Evolutionary conservation across 768 basidiomycete species (phyloP), one percentile per base, ranked within the genome.

Genomic region (Steccherinum ochraceum): DNA sequence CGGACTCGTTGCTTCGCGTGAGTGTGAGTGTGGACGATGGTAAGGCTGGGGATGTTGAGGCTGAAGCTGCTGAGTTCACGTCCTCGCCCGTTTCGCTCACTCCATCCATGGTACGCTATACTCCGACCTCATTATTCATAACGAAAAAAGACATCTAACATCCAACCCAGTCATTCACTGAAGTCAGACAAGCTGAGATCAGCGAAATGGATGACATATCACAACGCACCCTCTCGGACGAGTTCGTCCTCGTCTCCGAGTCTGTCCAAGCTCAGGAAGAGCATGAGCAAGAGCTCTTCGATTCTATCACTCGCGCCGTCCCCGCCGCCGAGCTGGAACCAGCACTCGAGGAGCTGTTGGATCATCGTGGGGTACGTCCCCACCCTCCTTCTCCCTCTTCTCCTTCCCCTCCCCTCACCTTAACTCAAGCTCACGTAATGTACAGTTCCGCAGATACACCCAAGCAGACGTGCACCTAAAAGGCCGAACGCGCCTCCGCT

Each of bases 371-470:
- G 16, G 45, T 52, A 51, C 39, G 20, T 41, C 13, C 19, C 16
- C 41, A 39, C 11, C 35, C 11, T 39, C n/a, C 35, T 10, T 5
- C 25, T n/a, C n/a, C n/a, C n/a, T n/a, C n/a, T n/a, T n/a, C n/a
- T n/a, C n/a, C n/a, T n/a, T n/a, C n/a, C 48, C 1, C 27, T 18
- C 35, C n/a, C n/a, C n/a, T n/a, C n/a, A 7, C 40, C 40, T 3
- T 13, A 39, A 7, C 19, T 41, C 21, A 23, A 18, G 25, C 5
- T 19, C 49, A 53, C 48, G 41, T 13, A 12, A 24, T 40, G 1
- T 40, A 2, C 52, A 79, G 78, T 79, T 77, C 49, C 67, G 65
- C 43, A 67, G 73, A 48, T 78, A 77, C 52, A 76, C 78, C 51
- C 76, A 76, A 47, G 76, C 76, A 1, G 73, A 80, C 13, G 62